Base-by-base conservation (phyloP, 495 filamentous ascomycete genomes). In the Trichodelitschia bisporula region DNA sequence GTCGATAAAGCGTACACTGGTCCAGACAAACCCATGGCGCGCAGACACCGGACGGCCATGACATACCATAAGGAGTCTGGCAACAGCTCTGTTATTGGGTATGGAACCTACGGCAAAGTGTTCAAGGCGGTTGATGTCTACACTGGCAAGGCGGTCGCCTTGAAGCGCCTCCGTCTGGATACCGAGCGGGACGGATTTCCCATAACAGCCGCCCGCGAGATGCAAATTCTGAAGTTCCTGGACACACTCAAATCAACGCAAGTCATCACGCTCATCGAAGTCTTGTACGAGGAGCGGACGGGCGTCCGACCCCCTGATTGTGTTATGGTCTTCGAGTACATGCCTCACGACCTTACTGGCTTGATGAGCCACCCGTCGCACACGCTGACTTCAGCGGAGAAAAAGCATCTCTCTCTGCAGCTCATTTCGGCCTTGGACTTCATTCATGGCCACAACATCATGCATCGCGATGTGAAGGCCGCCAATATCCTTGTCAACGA, bases 281-380 rank as follows among this genome's bases (percentile, higher is more conserved):
- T 95, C 43, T 95, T 97, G 86, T 86, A 95, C 11, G 89, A 97
- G 52, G 71, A 69, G 39, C 93, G 93, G 45, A n/a, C n/a, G n/a
- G n/a, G n/a, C n/a, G n/a, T n/a, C n/a, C n/a, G n/a, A n/a, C n/a
- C n/a, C n/a, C n/a, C n/a, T n/a, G 84, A 95, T 48, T 99, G 89
- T 50, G 95, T 86, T 54, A 99, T 99, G 89, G 89, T 99, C 5
- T 99, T 99, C 38, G 89, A 99, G 46, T 99, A 99, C 46, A 66
- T 93, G 17, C 84, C 84, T 12, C 89, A 99, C 46, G 89, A 99
- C 48, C 56, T 84, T 19, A 84, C 77, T 1, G 73, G 73, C 13
- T 52, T 79, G 11, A 71, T 97, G 36, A 95, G 95, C 41, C 89
- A 99, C 45, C 89, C 89, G 3, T 77, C 72, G 4, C 95, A 89